Percentiles rank a stretch among this genome's conserved stretches.
Conservation (phyloP, 306 rosid genomes). For the Dryas octopetala region DNA sequence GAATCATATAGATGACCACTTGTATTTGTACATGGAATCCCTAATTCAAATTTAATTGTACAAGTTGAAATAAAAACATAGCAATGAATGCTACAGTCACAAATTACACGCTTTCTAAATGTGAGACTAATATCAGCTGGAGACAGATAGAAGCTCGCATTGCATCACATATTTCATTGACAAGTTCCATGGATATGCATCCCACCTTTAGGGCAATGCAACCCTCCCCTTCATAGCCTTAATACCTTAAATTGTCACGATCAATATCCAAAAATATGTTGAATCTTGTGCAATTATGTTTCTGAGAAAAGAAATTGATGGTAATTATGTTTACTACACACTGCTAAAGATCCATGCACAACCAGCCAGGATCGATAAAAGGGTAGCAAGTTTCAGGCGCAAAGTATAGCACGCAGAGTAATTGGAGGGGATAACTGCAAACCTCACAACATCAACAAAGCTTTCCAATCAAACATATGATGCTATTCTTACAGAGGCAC, state of each 20-base stretch:
- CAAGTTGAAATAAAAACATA: neutral
- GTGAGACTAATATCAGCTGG: neutral
- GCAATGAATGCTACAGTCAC: neutral
- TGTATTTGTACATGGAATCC: neutral
- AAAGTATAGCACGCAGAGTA: neutral
- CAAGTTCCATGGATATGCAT: neutral
- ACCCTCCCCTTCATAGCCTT: neutral
- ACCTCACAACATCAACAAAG: neutral
- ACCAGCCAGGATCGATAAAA: neutral
- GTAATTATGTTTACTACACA: neutral
- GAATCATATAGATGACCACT: neutral
- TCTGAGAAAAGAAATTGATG: neutral
- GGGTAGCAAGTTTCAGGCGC: neutral
- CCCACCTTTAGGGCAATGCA: neutral
- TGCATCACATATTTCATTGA: neutral
- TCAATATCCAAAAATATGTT: neutral
- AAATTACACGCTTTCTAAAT: neutral
- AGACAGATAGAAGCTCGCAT: neutral
- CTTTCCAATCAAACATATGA: neutral
- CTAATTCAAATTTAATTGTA: neutral
- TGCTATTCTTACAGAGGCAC: neutral
- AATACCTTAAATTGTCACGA: neutral
- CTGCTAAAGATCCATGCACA: constrained; percentile 4
- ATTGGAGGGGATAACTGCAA: neutral
- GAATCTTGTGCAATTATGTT: neutral